Evolutionary conservation across 306 rosid genomes (phyloP), one percentile per base, ranked within the genome.

Genomic region (Albizia julibrissin): DNA sequence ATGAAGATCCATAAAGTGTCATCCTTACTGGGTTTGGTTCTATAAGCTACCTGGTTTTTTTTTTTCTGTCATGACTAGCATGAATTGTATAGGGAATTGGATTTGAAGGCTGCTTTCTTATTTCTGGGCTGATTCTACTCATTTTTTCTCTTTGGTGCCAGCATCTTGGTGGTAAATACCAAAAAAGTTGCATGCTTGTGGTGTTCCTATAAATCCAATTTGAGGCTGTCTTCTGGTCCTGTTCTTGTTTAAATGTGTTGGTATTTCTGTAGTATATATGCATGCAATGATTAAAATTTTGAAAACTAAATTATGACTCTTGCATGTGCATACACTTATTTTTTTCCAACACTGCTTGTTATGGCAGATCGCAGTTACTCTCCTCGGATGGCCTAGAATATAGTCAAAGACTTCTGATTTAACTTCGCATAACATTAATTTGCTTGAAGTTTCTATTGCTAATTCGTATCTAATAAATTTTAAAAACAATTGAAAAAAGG

Each of bases 41-140:
- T 65, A 64, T 86, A 81, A 76, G 86, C 79, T 83, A 50, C 84
- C 75, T 82, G 87, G 81, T 26, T 69, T 86, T 56, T 47, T 49
- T 52, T 39, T 83, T 7, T 0, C 6, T 54, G 64, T 80, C 76
- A 69, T 87, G 87, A 72, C 87, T 91, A 80, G 74, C 93, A 79
- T 85, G 83, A 87, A 83, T 76, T 88, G 91, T 86, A 93, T 87
- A 90, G 92, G 82, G 77, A 80, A 85, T 69, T 84, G 82, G 80
- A 74, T 81, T 64, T 82, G 89, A 88, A 78, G 75, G 75, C 39
- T 43, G 22, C 37, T 22, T 85, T 84, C 73, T 83, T 83, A 78
- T 83, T 80, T 61, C 39, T 78, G 77, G 75, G 75, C 80, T 80
- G 79, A 81, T 84, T 84, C 72, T 87, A 75, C 84, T 56, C 87